Evolutionary conservation across 176 grass and related monocot genomes (phyloP), one percentile per base, ranked within the genome.

Genomic region (Chloris gayana): DNA sequence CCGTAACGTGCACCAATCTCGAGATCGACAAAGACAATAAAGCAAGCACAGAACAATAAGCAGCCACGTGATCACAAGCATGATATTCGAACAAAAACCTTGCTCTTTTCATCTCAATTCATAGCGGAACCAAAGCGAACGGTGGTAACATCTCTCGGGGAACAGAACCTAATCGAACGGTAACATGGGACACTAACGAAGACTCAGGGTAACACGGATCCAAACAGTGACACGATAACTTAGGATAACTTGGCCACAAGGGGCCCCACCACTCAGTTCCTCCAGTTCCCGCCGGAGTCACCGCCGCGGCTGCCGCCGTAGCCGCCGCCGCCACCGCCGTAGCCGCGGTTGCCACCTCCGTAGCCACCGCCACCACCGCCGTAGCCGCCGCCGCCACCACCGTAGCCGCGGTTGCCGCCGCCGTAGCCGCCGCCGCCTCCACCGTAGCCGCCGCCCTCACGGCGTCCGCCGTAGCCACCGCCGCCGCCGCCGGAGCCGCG

Each of bases 221-320:
- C 9, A 73, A 46, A 54, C 49, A 27, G 64, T 65, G 29, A 71
- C 77, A 73, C 45, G 34, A 72, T 78, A 88, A 26, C 39, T 84
- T 74, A 84, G 33, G 87, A 76, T 89, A 89, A 78, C 78, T 78
- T 78, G 58, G 73, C 78, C 73, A 18, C 64, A 4, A 27, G 18
- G 19, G 67, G 39, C 78, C 39, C 87, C 78, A 77, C 83, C 73
- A 4, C 66, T 93, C 84, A 93, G 76, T 70, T 69, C 92, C 92
- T 91, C 92, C 91, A 94, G 83, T 54, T 88, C 69, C 83, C 70
- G 2, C 77, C 91, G 56, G 85, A 84, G 65, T 11, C 78, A 10
- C 84, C 89, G n/a, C 82, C 82, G n/a, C 82, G 72, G 79, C 69
- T 57, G 57, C 85, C 58, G 4, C 51, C 22, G 68, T 38, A 14